Conservation (phyloP, 768 basidiomycete genomes). For the Boletus pseudopeckii region DNA sequence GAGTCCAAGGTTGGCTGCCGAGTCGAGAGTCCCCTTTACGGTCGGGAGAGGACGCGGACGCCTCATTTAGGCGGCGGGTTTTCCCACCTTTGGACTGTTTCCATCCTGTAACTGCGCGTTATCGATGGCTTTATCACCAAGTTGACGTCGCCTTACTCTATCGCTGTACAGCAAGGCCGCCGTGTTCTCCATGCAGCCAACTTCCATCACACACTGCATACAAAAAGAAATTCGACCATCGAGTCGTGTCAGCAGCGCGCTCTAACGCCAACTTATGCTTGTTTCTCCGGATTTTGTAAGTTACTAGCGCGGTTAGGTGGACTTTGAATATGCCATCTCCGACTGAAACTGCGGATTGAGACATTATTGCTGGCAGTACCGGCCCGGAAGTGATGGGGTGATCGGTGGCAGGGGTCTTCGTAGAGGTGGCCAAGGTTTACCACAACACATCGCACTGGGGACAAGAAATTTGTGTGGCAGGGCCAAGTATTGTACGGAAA, state of each 20-base stretch:
- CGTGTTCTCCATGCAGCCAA: not conserved
- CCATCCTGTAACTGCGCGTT: not conserved
- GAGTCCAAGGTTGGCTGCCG: not conserved
- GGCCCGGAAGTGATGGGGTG: too few relatives aligned
- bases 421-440: conserved; percentile 17
- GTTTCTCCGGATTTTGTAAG: too few relatives aligned
- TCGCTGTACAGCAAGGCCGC: not conserved
- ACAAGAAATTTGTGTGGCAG: not conserved
- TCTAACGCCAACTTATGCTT: conserved; percentile 25
- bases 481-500: not conserved
- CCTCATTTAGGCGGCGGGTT: conserved; percentile 21
- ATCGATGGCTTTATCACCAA: conserved; percentile 5
- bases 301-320: too few relatives aligned
- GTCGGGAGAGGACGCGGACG: conserved; percentile 15
- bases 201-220: too few relatives aligned
- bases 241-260: conserved; percentile 17
- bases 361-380: too few relatives aligned
- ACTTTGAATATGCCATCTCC: too few relatives aligned
- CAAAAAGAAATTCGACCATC: too few relatives aligned
- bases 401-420: conserved; percentile 19
- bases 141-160: not conserved
- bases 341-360: too few relatives aligned
- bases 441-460: not conserved
- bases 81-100: conserved; percentile 25
- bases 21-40: conserved; percentile 22